These are phyloP conservation scores for Malassezia dermatis DNA, from an alignment of 1,284 basidiomycete genomes.

Conservation along the genomic window DNA sequence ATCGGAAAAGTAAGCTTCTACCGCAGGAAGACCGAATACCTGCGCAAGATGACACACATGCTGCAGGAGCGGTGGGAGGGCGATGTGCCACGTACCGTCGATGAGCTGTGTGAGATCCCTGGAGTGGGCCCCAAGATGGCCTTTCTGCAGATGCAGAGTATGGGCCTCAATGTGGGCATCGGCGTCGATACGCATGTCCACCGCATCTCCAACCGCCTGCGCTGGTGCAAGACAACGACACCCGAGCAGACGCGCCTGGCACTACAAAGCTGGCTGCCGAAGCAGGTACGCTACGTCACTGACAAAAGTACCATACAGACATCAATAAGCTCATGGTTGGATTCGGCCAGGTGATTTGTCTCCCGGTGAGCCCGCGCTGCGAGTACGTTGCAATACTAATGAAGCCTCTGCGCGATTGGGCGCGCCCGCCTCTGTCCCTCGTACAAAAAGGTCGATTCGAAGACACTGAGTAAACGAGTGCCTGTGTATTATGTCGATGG, in stretches of 20 bases:
- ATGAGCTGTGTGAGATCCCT: slow-evolving; percentile 34
- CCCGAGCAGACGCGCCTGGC: slow-evolving; percentile 65
- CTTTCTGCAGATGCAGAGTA: slow-evolving; percentile 59
- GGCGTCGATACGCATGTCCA: slow-evolving; percentile 95
- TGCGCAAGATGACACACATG: slow-evolving; percentile 28
- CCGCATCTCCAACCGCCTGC: slow-evolving; percentile 78
- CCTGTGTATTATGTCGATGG: slow-evolving; percentile 15
- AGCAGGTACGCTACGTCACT: slow-evolving; percentile 12
- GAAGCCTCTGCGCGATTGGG: slow-evolving; percentile 28
- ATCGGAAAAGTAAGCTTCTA: slow-evolving; percentile 89
- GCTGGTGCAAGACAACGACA: slow-evolving; percentile 80
- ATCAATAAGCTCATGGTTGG: slow-evolving; percentile 45
- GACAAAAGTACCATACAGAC: slow-evolving; percentile 21
- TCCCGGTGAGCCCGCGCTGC: slow-evolving; percentile 71
- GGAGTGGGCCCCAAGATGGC: slow-evolving; percentile 49
- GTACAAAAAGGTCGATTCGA: slow-evolving; percentile 22
- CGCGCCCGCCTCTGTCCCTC: slow-evolving; percentile 31
- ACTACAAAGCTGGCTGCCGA: slow-evolving; percentile 40
- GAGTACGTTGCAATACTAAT: slow-evolving; percentile 55
- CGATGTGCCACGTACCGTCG: slow-evolving; percentile 34
- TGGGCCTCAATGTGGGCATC: slow-evolving; percentile 86
- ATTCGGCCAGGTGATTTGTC: slow-evolving; percentile 65
- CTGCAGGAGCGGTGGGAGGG: slow-evolving; percentile 25
- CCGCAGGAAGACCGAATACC: slow-evolving; percentile 63
- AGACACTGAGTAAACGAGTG: slow-evolving; percentile 22